Evolutionary conservation across 1,139 yeast genomes (phyloP), one percentile per base, ranked within the genome.

Genomic region (Pichia sp.): DNA sequence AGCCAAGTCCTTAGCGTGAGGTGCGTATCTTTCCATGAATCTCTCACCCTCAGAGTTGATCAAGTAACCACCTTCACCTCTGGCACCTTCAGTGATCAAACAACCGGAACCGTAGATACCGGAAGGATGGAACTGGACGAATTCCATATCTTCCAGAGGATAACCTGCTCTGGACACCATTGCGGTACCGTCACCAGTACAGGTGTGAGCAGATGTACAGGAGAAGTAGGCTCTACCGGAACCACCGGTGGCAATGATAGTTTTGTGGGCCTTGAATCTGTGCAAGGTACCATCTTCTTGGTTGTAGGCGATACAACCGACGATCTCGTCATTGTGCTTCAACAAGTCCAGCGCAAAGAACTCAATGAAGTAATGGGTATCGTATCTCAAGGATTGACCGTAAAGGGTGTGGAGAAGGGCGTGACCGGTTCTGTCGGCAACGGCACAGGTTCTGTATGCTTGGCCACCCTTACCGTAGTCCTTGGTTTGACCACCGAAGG

Each of bases 71-170:
- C 99, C 99, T 79, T 93, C 99, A 81, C 99, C 99, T 80, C 99
- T 88, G 63, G 97, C 96, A 76, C 99, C 99, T 76, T 93, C 99
- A 59, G 99, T 93, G 72, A 93, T 93, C 77, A 93, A 79, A 79
- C 98, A 93, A 62, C 99, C 99, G 50, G 98, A 90, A 58, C 99
- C 99, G 74, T 93, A 93, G 73, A 93, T 93, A 81, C 99, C 99
- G 44, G 98, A 90, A 60, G 99, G 99, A 75, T 93, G 99, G 92
- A 93, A 93, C 77, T 93, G 99, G 60, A 93, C 93, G 70, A 93
- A 93, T 77, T 93, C 99, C 76, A 92, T 79, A 77, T 93, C 99
- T 78, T 93, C 97, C 70, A 92, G 80, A 56, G 99, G 99, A 73
- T 92, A 84, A 59, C 99, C 99, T 57, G 99, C 99, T 76, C 99